phyloP scores from a whole-genome alignment of 495 filamentous ascomycete genomes.

The Lasiosphaeriaceae sp. region DNA sequence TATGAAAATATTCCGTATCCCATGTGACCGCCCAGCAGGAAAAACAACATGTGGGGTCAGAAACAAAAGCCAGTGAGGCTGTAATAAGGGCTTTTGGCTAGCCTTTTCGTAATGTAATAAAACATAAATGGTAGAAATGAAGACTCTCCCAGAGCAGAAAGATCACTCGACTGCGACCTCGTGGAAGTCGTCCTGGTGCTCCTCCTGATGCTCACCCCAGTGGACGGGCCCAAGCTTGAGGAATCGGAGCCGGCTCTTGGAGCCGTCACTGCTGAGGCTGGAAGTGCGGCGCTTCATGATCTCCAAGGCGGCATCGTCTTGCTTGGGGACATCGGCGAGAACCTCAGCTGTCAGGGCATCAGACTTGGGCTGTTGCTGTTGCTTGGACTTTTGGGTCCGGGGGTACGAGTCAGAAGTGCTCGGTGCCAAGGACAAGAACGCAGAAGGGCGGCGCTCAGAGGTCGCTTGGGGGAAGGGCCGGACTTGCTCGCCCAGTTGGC shows the following conservation, averaged over 20 bases:
- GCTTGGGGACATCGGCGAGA: conserved; percentile 19
- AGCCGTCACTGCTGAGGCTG: conserved; percentile 32
- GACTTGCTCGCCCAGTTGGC: conserved; percentile 22
- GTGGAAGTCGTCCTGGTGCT: conserved; percentile 42
- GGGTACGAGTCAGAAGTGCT: conserved; percentile 43
- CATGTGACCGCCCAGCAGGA: background rate
- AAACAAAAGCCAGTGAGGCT: no score
- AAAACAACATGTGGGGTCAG: background rate
- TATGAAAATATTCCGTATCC: background rate
- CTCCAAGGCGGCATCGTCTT: background rate
- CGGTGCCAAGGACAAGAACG: conserved; percentile 45
- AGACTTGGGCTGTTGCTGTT: conserved; percentile 6
- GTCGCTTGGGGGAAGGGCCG: conserved; percentile 12
- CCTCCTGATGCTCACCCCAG: conserved; percentile 45
- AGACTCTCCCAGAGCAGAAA: background rate
- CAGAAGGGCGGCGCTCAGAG: conserved; percentile 28
- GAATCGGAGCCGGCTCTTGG: conserved; percentile 34
- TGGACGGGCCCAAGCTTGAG: conserved; percentile 49
- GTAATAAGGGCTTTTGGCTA: background rate
- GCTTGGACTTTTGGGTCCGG: conserved; percentile 14
- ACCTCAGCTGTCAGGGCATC: conserved; percentile 20
- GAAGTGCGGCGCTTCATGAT: conserved; percentile 30
- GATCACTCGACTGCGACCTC: conserved; percentile 41
- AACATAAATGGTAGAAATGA: background rate
- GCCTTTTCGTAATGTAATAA: background rate